phyloP scores from a whole-genome alignment of 2,329 filamentous ascomycete species.

The Geosmithia flava region DNA sequence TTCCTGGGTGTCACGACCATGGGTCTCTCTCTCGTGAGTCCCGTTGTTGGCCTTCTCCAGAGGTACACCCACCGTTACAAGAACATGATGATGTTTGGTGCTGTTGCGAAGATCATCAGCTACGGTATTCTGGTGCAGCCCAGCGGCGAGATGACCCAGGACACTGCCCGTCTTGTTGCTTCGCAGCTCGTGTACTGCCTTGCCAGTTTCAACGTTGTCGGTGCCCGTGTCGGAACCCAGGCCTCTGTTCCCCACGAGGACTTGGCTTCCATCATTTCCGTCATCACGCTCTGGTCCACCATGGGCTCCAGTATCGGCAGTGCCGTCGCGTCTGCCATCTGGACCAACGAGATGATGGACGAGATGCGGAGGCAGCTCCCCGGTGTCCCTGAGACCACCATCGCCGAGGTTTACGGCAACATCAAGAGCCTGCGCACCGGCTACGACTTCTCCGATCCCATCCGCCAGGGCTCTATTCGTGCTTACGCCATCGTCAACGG shows the following conservation, averaged over 20 bases:
- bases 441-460: constrained; percentile 18
- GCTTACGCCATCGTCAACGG: constrained; percentile 22
- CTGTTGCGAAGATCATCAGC: constrained; percentile 18
- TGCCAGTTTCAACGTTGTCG: constrained; percentile 23
- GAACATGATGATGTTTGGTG: constrained; percentile 23
- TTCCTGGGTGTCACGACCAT: constrained; percentile 25
- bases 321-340: constrained; percentile 22
- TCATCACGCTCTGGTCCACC: constrained; percentile 24
- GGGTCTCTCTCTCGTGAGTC: constrained; percentile 21
- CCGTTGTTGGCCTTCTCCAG: constrained; percentile 21
- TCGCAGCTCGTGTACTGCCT: constrained; percentile 23
- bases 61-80: constrained; percentile 26
- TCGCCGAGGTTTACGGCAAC: constrained; percentile 18
- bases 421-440: constrained; percentile 18
- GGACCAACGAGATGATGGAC: constrained; percentile 23
- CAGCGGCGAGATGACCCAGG: constrained; percentile 16
- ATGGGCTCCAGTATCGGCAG: constrained; percentile 24
- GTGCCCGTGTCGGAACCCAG: constrained; percentile 24
- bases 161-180: constrained; percentile 18
- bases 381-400: constrained; percentile 8
- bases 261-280: constrained; percentile 22
- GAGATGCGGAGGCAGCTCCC: constrained; percentile 18
- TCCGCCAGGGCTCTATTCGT: constrained; percentile 22
- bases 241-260: constrained; percentile 29
- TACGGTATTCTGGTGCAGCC: constrained; percentile 20